Conservation (phyloP, 163 green algal genomes). For the Chlorella variabilis region DNA sequence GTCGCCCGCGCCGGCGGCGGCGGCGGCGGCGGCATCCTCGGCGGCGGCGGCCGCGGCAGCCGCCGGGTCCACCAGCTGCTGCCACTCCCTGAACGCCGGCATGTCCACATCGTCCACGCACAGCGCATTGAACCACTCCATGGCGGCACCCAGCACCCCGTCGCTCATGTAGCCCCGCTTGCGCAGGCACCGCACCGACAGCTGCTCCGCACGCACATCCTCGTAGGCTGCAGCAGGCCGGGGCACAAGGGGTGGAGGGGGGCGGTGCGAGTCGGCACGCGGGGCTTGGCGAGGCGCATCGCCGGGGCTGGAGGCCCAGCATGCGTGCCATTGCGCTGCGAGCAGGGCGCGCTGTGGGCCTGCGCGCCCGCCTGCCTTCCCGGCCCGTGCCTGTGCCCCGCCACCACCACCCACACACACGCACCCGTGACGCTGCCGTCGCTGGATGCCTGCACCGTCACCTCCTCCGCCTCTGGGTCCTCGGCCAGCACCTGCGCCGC, state of each 20-base stretch:
- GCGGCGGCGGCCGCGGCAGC: not conserved
- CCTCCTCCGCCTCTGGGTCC: conserved; percentile 42
- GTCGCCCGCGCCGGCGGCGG: not conserved
- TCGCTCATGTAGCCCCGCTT: conserved; percentile 28
- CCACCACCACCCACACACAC: not conserved
- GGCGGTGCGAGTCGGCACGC: too few relatives aligned
- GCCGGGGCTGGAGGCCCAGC: too few relatives aligned
- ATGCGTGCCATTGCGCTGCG: too few relatives aligned
- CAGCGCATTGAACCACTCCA: conserved; percentile 43
- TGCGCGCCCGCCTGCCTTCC: too few relatives aligned
- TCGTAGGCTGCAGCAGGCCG: conserved; percentile 44
- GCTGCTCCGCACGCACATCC: not conserved
- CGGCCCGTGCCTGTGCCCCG: too few relatives aligned
- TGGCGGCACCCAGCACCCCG: conserved; percentile 19
- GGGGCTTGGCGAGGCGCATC: too few relatives aligned
- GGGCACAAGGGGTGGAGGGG: too few relatives aligned
- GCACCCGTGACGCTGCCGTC: conserved; percentile 44
- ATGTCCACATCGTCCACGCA: conserved; percentile 47
- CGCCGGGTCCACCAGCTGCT: conserved; percentile 5
- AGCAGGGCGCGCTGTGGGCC: too few relatives aligned
- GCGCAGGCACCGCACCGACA: conserved; percentile 52
- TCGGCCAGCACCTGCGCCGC: conserved; percentile 38
- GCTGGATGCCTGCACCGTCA: conserved; percentile 39
- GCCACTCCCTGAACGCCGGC: conserved; percentile 26
- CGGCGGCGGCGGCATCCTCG: not conserved